Evolutionary conservation across 495 filamentous ascomycete genomes (phyloP).

Genomic region (Entonaema liquescens): DNA sequence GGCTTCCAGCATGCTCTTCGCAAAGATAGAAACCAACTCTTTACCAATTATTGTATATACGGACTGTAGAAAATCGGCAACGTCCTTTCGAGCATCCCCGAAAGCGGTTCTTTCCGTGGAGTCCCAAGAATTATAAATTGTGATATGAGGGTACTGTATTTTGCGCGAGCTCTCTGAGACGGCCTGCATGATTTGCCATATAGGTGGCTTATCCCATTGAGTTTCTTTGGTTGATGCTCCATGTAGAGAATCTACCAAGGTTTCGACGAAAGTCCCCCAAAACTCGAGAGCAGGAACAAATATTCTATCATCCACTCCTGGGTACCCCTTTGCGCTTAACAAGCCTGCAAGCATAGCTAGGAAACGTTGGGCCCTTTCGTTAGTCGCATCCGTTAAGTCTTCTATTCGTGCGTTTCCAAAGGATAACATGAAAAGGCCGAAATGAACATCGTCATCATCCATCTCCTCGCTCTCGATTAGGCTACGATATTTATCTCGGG

Average conservation of each 20-base stretch:
- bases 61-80: slow-evolving; percentile 79
- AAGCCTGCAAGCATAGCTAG: slow-evolving; percentile 67
- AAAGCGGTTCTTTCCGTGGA: slow-evolving; percentile 76
- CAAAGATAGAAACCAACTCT: slow-evolving; percentile 73
- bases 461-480: slow-evolving; percentile 66
- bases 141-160: slow-evolving; percentile 65
- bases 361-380: slow-evolving; percentile 57
- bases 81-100: slow-evolving; percentile 79
- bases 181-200: slow-evolving; percentile 60
- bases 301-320: slow-evolving; percentile 79
- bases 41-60: slow-evolving; percentile 76
- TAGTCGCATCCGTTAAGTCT: slow-evolving; percentile 56
- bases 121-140: slow-evolving; percentile 69
- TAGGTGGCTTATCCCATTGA: slow-evolving; percentile 47
- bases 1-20: slow-evolving; percentile 67
- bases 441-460: slow-evolving; percentile 71
- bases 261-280: slow-evolving; percentile 78
- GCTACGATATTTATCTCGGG: slow-evolving; percentile 57
- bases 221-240: slow-evolving; percentile 29
- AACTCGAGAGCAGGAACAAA: slow-evolving; percentile 82
- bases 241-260: slow-evolving; percentile 52
- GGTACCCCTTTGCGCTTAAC: slow-evolving; percentile 73
- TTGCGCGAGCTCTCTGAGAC: slow-evolving; percentile 70
- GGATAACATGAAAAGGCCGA: slow-evolving; percentile 73
- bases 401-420: slow-evolving; percentile 69